Evolutionary conservation across 768 basidiomycete species (phyloP), one percentile per base, ranked within the genome.

Genomic region (Lyophyllum decastes): DNA sequence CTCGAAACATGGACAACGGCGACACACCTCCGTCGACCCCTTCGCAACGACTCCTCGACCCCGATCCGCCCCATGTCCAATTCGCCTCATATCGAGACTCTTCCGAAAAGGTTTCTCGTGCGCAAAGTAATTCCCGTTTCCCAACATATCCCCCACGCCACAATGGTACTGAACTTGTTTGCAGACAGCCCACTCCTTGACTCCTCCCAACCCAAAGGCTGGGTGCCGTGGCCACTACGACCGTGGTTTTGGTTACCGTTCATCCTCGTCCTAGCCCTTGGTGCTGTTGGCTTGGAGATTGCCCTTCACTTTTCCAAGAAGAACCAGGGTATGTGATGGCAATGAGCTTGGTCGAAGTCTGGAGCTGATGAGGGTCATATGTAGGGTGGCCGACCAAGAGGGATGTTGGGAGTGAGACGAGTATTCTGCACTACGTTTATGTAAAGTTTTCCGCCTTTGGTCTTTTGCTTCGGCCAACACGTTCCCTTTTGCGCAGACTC

Each of bases 371-470:
- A 19, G 41, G 44, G 48, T 27, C 55, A 12, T 44, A 19, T n/a
- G 1, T 60, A 82, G 81, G 82, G 49, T 83, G 82, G 81, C 63
- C 72, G 6, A 75, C 78, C 0, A 67, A 64, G 45, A 70, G 72
- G 14, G 64, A 73, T 27, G 60, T 70, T 25, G 70, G 68, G 2
- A 66, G 70, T 27, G 66, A 73, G 24, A 64, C 69, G 17, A 72
- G 72, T 17, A 67, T 79, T 21, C 62, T 82, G 67, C 82, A 85
- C 65, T 85, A 82, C 62, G 79, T 79, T 49, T 84, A 83, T 63
- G 83, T 83, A 62, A 19, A 81, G n/a, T n/a, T 71, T 8, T 10
- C 19, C 26, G 11, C 14, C 49, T 22, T n/a, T 12, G 9, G 50
- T 48, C 41, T 8, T 54, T 22, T 52, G 17, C 33, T 55, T 25